Conservation (phyloP, 2,329 filamentous ascomycete genomes). For the Uncinocarpus reesii region DNA sequence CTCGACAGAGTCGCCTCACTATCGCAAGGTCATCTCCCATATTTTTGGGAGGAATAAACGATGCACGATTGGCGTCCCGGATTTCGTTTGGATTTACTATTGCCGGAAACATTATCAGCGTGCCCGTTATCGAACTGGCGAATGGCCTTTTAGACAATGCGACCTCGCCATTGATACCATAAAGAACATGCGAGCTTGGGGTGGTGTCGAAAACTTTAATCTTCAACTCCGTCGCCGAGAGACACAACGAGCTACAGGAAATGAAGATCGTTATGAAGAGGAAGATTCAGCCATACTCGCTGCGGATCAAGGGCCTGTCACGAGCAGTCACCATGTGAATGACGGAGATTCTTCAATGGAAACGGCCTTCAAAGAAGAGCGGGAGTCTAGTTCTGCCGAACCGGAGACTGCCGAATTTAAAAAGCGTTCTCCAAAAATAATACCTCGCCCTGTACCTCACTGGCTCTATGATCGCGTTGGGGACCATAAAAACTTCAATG, state of each 20-base stretch:
- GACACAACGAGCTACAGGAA: slow-evolving; percentile 13
- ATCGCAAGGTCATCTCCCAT: slow-evolving; percentile 68
- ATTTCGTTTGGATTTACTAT: slow-evolving; percentile 61
- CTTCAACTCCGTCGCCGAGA: slow-evolving; percentile 56
- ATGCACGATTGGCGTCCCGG: slow-evolving; percentile 60
- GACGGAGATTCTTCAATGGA: background rate
- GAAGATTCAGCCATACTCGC: background rate
- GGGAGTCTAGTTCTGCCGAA: background rate
- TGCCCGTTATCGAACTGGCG: slow-evolving; percentile 53
- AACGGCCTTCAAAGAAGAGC: background rate
- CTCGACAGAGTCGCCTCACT: slow-evolving; percentile 35
- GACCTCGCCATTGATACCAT: slow-evolving; percentile 55
- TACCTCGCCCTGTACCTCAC: slow-evolving; percentile 25
- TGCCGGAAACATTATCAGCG: slow-evolving; percentile 80
- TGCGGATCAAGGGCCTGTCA: background rate
- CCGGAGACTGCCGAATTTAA: slow-evolving; percentile 4
- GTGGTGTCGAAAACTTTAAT: slow-evolving; percentile 50
- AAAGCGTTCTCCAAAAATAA: slow-evolving; percentile 22
- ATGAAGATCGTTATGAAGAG: background rate
- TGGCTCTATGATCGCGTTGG: slow-evolving; percentile 26
- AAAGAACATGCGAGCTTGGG: slow-evolving; percentile 53
- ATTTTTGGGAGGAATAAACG: slow-evolving; percentile 76
- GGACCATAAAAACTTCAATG: slow-evolving; percentile 22
- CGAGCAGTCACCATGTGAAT: background rate
- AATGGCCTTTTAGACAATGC: slow-evolving; percentile 52